A percentile compares a stretch with the other conserved stretches of the same genome.
phyloP scores from a whole-genome alignment of 495 filamentous ascomycete genomes.

The Apodospora peruviana region DNA sequence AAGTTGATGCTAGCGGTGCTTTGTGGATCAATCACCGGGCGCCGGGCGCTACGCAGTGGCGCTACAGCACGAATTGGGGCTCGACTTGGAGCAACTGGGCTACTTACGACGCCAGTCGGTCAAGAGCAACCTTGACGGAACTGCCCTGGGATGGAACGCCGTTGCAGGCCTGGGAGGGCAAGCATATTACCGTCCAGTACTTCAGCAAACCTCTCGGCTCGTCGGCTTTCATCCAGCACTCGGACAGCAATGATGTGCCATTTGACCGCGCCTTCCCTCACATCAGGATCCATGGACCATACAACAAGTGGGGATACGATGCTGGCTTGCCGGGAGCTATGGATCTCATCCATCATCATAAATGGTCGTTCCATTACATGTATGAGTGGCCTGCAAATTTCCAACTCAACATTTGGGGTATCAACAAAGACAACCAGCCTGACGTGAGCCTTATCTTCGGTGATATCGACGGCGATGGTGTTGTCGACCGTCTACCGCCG shows the following conservation, averaged over 20 bases:
- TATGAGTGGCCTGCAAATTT: slow-evolving; percentile 60
- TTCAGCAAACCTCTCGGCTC: slow-evolving; percentile 61
- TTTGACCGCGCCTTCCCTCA: slow-evolving; percentile 56
- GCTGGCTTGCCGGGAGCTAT: slow-evolving; percentile 54
- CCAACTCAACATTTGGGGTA: slow-evolving; percentile 65
- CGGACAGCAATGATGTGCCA: slow-evolving; percentile 40
- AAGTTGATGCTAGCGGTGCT: slow-evolving; percentile 20
- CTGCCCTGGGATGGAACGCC: slow-evolving; percentile 55
- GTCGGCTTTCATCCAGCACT: slow-evolving; percentile 59
- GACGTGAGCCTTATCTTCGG: slow-evolving; percentile 39
- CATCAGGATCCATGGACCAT: slow-evolving; percentile 55
- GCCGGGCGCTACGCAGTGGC: slow-evolving; percentile 58
- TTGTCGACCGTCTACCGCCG: slow-evolving; percentile 61
- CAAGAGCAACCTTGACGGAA: slow-evolving; percentile 34
- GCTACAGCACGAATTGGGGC: slow-evolving; percentile 60
- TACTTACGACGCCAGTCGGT: slow-evolving; percentile 45
- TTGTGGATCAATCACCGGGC: slow-evolving; percentile 55
- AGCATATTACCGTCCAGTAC: slow-evolving; percentile 64
- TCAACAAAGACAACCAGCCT: slow-evolving; percentile 59
- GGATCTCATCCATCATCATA: slow-evolving; percentile 46
- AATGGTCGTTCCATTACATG: slow-evolving; percentile 59
- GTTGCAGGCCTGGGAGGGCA: slow-evolving; percentile 57
- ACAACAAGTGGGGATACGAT: slow-evolving; percentile 66
- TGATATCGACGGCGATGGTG: slow-evolving; percentile 37
- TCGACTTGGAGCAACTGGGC: slow-evolving; percentile 56